A percentile compares a stretch with the other conserved stretches of the same genome.
phyloP scores from a whole-genome alignment of 2,329 filamentous ascomycete species.

The Aureobasidium sp. region DNA sequence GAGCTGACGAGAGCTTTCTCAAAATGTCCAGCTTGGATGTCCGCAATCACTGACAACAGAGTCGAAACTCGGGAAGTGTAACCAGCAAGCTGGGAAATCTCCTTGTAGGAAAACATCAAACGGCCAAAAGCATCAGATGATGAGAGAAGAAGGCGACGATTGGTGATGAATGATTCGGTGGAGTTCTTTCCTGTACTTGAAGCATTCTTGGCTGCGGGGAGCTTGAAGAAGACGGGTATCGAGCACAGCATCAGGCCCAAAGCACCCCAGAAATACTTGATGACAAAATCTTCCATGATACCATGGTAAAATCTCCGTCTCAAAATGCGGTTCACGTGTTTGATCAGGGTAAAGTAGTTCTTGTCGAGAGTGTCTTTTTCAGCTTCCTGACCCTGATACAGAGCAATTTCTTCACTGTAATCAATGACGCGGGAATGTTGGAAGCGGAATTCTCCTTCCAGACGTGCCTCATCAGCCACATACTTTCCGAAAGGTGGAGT shows the following conservation, averaged over 20 bases:
- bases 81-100: constrained; percentile 90
- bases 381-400: constrained; percentile 85
- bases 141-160: constrained; percentile 81
- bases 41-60: constrained; percentile 87
- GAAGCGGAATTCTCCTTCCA: constrained; percentile 95
- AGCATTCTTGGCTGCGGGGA: constrained; percentile 61
- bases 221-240: constrained; percentile 90
- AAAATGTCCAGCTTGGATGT: constrained; percentile 82
- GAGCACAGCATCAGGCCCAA: constrained; percentile 86
- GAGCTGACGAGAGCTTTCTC: constrained; percentile 95
- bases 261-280: constrained; percentile 99
- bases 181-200: constrained; percentile 30
- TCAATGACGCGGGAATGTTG: constrained; percentile 93
- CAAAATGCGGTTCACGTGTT: constrained; percentile 95
- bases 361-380: constrained; percentile 97
- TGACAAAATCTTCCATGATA: constrained; percentile 99
- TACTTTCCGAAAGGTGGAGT: constrained; percentile 97
- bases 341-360: constrained; percentile 97
- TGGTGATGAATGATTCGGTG: constrained; percentile 73
- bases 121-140: constrained; percentile 94
- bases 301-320: constrained; percentile 88
- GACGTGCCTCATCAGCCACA: constrained; percentile 86
- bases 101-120: constrained; percentile 96
- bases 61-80: constrained; percentile 90
- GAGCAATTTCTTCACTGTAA: constrained; percentile 87